A percentile compares a stretch with the other conserved stretches of the same genome.
phyloP scores from a whole-genome alignment of 768 basidiomycete species.

The Infundibulicybe gibba region DNA sequence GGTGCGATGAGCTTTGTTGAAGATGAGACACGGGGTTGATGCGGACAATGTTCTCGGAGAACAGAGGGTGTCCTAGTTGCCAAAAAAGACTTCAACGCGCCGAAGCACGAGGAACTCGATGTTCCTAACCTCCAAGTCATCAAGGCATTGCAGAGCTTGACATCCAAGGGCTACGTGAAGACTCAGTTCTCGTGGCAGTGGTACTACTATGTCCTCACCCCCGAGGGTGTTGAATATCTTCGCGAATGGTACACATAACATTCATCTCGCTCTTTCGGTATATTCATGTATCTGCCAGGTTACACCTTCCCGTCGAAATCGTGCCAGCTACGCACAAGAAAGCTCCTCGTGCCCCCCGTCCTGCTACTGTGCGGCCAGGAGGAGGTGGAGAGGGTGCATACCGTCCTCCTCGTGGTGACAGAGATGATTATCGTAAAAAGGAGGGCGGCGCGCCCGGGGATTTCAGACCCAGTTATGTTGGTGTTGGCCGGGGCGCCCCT shows the following conservation, averaged over 20 bases:
- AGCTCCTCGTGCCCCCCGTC: slow-evolving; percentile 83
- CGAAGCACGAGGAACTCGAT: slow-evolving; percentile 90
- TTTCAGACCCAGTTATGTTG: slow-evolving; percentile 85
- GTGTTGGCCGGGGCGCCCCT: slow-evolving; percentile 86
- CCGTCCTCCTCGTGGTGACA: slow-evolving; percentile 87
- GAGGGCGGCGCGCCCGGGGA: slow-evolving; percentile 86
- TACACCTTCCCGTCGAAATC: slow-evolving; percentile 93
- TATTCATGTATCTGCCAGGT: slow-evolving; percentile 40
- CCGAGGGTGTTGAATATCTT: slow-evolving; percentile 96
- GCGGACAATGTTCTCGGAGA: slow-evolving; percentile 2
- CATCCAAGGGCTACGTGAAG: slow-evolving; percentile 85
- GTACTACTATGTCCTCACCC: slow-evolving; percentile 97
- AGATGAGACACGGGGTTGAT: neutral
- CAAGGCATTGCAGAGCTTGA: slow-evolving; percentile 69
- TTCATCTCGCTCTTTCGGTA: neutral
- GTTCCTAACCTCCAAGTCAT: slow-evolving; percentile 70
- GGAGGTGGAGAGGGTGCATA: slow-evolving; percentile 72
- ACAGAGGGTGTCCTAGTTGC: slow-evolving; percentile 95
- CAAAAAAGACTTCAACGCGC: slow-evolving; percentile 98
- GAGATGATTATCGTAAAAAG: slow-evolving; percentile 85
- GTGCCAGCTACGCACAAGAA: slow-evolving; percentile 98
- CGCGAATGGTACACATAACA: slow-evolving; percentile 66
- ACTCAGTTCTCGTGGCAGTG: slow-evolving; percentile 99
- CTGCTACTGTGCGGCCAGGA: slow-evolving; percentile 68
- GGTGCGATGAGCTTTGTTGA: slow-evolving; percentile 48